Evolutionary conservation across 1,284 basidiomycete genomes (phyloP).

Genomic region (Coriolopsis trogii): DNA sequence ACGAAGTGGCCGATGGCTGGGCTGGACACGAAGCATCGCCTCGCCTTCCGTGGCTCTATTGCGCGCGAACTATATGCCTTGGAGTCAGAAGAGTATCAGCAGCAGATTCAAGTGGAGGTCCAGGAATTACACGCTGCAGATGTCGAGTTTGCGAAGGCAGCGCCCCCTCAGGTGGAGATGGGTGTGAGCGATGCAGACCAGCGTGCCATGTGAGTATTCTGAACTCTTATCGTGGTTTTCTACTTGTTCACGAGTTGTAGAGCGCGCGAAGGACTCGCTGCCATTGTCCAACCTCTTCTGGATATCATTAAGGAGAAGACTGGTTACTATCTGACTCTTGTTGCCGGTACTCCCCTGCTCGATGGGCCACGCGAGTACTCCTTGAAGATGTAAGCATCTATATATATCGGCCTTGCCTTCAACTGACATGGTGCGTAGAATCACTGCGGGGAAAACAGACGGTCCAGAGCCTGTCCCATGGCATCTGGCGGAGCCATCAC

Average conservation of each 20-base stretch:
- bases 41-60: neutral
- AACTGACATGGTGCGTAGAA: neutral
- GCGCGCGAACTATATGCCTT: neutral
- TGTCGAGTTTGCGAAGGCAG: neutral
- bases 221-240: neutral
- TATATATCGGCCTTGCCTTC: neutral
- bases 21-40: neutral
- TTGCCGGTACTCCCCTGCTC: neutral
- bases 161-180: neutral
- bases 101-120: neutral
- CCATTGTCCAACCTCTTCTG: constrained; percentile 1
- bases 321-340: neutral
- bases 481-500: neutral
- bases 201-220: neutral
- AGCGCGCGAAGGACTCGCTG: neutral
- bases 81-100: neutral
- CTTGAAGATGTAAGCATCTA: neutral
- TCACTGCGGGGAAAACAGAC: neutral
- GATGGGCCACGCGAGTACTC: neutral
- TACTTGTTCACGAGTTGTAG: neutral
- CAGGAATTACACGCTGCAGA: neutral
- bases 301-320: neutral
- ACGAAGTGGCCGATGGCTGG: neutral
- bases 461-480: neutral
- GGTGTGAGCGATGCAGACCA: too few relatives aligned